Percentiles rank a stretch among this genome's conserved stretches.
These are phyloP conservation scores for Antitrichia curtipendula DNA, from an alignment of 225 moss, liverwort and hornwort species.

Conservation along the genomic window DNA sequence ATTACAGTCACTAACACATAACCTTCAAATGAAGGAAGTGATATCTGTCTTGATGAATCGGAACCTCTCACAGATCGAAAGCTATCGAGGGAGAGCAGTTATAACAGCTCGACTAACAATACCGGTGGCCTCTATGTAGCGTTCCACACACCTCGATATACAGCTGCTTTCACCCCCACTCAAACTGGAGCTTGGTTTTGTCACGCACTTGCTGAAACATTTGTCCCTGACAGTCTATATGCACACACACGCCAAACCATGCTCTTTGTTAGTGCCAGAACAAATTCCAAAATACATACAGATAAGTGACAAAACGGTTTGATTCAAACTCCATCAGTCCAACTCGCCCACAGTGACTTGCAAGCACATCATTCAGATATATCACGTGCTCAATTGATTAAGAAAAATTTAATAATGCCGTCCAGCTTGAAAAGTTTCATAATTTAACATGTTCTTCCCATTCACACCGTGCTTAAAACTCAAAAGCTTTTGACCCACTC, in stretches of 20 bases:
- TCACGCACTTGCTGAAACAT: conserved; percentile 83
- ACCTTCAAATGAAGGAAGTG: background rate
- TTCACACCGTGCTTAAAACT: background rate
- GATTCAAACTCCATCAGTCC: background rate
- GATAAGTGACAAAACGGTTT: background rate
- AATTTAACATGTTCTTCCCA: background rate
- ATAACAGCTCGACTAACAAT: conserved; percentile 89
- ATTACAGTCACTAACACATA: background rate
- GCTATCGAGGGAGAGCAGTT: conserved; percentile 62
- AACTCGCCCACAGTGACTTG: background rate
- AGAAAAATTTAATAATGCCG: background rate
- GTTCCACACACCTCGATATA: conserved; percentile 92
- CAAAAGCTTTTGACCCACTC: background rate
- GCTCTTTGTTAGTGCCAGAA: background rate
- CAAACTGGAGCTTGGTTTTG: conserved; percentile 78
- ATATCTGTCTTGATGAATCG: background rate
- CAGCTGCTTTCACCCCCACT: conserved; percentile 95
- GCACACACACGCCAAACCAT: background rate
- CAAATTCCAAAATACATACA: background rate
- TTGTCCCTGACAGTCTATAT: conserved; percentile 90
- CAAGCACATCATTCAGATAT: background rate
- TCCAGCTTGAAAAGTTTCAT: background rate
- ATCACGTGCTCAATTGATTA: background rate
- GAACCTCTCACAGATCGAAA: background rate
- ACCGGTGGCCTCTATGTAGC: conserved; percentile 98